phyloP scores from a whole-genome alignment of 306 rosid species.

The Inga leiocalycina region DNA sequence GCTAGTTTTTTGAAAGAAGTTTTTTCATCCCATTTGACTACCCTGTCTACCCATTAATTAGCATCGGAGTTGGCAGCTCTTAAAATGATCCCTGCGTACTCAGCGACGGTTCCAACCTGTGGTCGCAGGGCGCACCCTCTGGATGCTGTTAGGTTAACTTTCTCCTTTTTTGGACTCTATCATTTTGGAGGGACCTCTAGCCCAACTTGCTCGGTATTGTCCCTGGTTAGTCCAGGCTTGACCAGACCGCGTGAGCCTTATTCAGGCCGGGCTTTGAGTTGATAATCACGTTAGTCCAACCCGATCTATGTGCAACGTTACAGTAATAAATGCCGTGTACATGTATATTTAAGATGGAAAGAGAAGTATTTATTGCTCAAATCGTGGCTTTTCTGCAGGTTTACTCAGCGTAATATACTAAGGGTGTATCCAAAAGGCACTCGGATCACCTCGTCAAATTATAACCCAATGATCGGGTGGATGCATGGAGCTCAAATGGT shows the following conservation, averaged over 20 bases:
- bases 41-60: not conserved
- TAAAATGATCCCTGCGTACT: not conserved
- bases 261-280: not conserved
- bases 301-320: not conserved
- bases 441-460: slow-evolving; percentile 90
- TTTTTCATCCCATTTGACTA: not conserved
- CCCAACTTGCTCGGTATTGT: not conserved
- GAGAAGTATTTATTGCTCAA: slow-evolving; percentile 25
- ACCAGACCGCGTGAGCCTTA: not conserved
- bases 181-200: not conserved
- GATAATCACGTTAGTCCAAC: not conserved
- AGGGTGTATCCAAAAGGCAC: slow-evolving; percentile 96
- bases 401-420: slow-evolving; percentile 87
- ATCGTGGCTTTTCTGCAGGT: slow-evolving; percentile 53
- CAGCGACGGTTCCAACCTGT: not conserved
- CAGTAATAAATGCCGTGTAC: not conserved
- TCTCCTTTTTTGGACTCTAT: not conserved
- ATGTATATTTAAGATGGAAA: slow-evolving; percentile 21
- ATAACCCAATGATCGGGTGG: slow-evolving; percentile 97
- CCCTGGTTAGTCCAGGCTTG: not conserved
- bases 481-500: slow-evolving; percentile 99
- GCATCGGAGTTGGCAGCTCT: not conserved
- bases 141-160: not conserved
- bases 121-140: not conserved
- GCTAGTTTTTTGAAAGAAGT: not conserved